phyloP scores from a whole-genome alignment of 140 eudicot genomes.

The Ambrosia hybrid region DNA sequence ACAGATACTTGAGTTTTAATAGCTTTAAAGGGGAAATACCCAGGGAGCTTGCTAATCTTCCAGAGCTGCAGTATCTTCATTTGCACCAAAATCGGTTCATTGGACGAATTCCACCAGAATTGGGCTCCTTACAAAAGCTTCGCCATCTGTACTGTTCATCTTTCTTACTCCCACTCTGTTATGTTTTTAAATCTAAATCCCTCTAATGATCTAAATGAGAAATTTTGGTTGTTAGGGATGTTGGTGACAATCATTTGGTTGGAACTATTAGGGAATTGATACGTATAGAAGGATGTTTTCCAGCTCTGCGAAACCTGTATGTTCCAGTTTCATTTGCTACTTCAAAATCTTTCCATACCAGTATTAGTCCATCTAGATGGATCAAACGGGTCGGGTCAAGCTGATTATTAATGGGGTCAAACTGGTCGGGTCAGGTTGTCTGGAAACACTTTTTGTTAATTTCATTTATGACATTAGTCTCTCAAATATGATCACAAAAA shows the following conservation, averaged over 20 bases:
- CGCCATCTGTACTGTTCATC: slow-evolving; percentile 64
- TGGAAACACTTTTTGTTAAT: not conserved
- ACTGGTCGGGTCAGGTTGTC: not conserved
- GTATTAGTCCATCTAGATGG: slow-evolving; percentile 6
- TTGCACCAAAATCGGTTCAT: slow-evolving; percentile 87
- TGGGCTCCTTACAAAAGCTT: slow-evolving; percentile 75
- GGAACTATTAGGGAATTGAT: slow-evolving; percentile 97
- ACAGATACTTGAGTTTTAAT: not conserved
- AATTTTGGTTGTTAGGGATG: slow-evolving; percentile 60
- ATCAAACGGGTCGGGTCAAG: not conserved
- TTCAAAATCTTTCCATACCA: not conserved
- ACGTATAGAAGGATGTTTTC: slow-evolving; percentile 93
- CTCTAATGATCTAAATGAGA: slow-evolving; percentile 28
- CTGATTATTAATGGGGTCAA: not conserved
- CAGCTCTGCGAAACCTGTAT: slow-evolving; percentile 90
- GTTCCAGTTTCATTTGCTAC: slow-evolving; percentile 27
- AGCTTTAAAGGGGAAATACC: no score
- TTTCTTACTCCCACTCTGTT: slow-evolving; percentile 11
- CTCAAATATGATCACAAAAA: not conserved
- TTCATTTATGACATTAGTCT: not conserved
- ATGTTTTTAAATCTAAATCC: slow-evolving; percentile 11
- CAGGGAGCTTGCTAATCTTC: no score
- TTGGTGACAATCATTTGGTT: slow-evolving; percentile 92
- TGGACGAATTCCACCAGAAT: slow-evolving; percentile 93
- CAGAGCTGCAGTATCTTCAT: slow-evolving; percentile 34